Base-by-base conservation (phyloP, 768 basidiomycete genomes). In the Leccinum obscurum region DNA sequence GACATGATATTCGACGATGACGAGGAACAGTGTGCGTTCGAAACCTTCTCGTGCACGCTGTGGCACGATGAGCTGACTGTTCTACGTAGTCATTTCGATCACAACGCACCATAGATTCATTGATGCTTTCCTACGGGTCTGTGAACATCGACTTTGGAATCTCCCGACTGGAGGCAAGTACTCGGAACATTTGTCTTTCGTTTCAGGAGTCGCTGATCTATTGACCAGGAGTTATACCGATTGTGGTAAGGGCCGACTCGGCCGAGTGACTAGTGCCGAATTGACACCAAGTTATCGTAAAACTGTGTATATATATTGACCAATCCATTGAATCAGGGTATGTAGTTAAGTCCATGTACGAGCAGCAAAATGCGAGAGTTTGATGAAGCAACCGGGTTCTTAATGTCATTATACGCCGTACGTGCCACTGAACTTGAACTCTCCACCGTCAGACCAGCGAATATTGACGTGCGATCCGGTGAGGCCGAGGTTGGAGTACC, bases 71-170 rank as follows among this genome's bases (percentile, higher is more conserved):
- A 13, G 49, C 44, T 54, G 37, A 60, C 14, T 35, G 10, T 37
- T 54, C 26, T 46, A 46, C 11, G 5, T 20, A 90, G 89, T 83
- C 63, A 80, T 90, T 17, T 85, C 87, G 4, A 80, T 90, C 59
- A 88, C 87, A 1, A 81, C 84, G 1, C 90, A 92, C 66, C 78
- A 83, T 17, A 86, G 83, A 1, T 81, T 86, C 61, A 86, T 87
- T 48, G 78, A 80, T 49, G 83, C 80, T 1, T 82, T 89, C 54
- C 63, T 88, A 64, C 73, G 68, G 4, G 78, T 78, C 0, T 71
- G 84, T 30, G 81, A 77, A 4, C 79, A 85, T n/a, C 67, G 68
- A 2, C 59, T 55, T 9, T 85, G 81, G 68, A 52, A 64, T 6
- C 70, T 90, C 22, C 81, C 84, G 1, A 88, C 87, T 5, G 89